These are phyloP conservation scores for Rhizophagus prolifer DNA, from an alignment of 192 early-diverging fungal genomes.

Conservation along the genomic window DNA sequence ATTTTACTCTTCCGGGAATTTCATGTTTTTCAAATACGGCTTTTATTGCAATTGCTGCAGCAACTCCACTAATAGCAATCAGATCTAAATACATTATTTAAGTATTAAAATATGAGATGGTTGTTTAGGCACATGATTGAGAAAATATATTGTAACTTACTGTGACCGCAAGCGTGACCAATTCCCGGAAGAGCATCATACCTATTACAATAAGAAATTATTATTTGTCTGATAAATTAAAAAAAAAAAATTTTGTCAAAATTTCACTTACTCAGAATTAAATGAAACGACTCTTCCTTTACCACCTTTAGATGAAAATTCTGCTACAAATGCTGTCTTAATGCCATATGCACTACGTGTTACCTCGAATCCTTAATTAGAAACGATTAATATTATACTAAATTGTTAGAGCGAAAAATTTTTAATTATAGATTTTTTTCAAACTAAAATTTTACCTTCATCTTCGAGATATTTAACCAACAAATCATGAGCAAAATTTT, in stretches of 20 bases:
- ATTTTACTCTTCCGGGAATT: slow-evolving; percentile 64
- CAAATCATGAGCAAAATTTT: slow-evolving; percentile 57
- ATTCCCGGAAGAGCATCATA: slow-evolving; percentile 68
- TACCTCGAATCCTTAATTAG: slow-evolving; percentile 58
- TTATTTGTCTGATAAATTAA: not conserved
- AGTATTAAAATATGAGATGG: no score
- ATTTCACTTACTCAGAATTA: slow-evolving; percentile 19
- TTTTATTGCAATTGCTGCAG: slow-evolving; percentile 57
- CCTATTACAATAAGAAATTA: not conserved
- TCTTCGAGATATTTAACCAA: slow-evolving; percentile 65
- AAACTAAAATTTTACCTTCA: no score
- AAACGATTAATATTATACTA: no score
- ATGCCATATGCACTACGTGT: no score
- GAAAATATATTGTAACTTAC: not conserved
- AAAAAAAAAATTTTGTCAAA: no score
- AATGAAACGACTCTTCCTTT: slow-evolving; percentile 18
- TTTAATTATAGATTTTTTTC: no score
- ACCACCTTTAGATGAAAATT: no score
- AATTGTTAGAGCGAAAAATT: no score
- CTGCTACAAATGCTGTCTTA: no score
- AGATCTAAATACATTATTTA: not conserved
- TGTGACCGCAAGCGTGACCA: slow-evolving; percentile 71
- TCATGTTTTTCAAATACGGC: no score
- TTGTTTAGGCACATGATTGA: no score
- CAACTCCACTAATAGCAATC: slow-evolving; percentile 38